These are phyloP conservation scores for Taphrina confusa DNA, from an alignment of 1,139 yeast species.

Conservation along the genomic window DNA sequence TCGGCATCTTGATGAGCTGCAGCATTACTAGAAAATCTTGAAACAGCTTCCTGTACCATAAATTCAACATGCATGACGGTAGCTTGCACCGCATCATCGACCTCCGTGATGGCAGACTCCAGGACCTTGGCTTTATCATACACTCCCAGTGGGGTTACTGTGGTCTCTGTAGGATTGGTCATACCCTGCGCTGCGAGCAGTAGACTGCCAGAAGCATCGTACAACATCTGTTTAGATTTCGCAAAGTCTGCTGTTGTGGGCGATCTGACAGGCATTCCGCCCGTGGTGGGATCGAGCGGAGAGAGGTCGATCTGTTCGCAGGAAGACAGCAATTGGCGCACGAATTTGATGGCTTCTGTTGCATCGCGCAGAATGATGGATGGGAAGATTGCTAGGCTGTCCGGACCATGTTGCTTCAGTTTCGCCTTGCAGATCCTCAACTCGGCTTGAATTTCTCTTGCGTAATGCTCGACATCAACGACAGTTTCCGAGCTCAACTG, in stretches of 20 bases:
- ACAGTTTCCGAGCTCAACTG: conserved; percentile 6
- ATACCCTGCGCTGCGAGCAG: conserved; percentile 70
- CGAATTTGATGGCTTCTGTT: conserved; percentile 38
- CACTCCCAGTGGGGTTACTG: neutral
- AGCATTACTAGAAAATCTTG: conserved; percentile 11
- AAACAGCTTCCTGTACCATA: conserved; percentile 37
- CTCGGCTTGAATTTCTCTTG: conserved; percentile 23
- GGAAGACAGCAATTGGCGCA: conserved; percentile 41
- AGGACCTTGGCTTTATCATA: neutral
- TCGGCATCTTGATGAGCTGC: conserved; percentile 13
- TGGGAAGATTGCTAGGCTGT: neutral
- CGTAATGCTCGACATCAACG: neutral
- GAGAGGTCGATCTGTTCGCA: conserved; percentile 45
- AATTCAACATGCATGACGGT: conserved; percentile 34
- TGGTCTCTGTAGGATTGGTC: conserved; percentile 46
- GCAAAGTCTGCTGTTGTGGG: conserved; percentile 56
- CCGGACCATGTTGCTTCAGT: conserved; percentile 35
- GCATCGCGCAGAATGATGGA: neutral
- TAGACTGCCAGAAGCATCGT: conserved; percentile 62
- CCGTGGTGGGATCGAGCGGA: conserved; percentile 41
- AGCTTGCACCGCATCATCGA: conserved; percentile 37
- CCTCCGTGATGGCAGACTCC: conserved; percentile 38
- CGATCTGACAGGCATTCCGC: conserved; percentile 35
- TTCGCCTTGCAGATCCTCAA: conserved; percentile 28
- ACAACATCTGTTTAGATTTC: conserved; percentile 71